Evolutionary conservation across 345 rosid genomes (phyloP), one percentile per base, ranked within the genome.

Genomic region (Murraya koenigii): DNA sequence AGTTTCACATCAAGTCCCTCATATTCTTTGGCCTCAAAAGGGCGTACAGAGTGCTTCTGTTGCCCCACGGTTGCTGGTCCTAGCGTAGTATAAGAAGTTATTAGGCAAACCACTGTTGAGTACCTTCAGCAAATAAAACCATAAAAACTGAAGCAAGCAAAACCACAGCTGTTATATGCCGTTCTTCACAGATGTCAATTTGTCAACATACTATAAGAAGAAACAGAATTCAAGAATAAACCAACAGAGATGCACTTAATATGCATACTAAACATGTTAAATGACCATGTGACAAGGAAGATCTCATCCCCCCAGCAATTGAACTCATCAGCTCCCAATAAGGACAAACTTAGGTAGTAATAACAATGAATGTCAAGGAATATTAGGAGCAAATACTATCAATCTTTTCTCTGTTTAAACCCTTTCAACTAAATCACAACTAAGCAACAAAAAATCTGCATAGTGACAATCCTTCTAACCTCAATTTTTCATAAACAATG

Each of bases 11-110:
- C 94, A 66, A 83, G 76, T 41, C 78, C 88, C 17, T 87, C 95
- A 80, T 89, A 91, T 68, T 80, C 22, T 75, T 79, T 87, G 68
- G 89, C 63, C 85, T 90, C 97, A 63, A 85, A 89, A 69, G 84
- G 72, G 71, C 80, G 78, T 28, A 87, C 82, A 78, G 77, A 66
- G 69, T 85, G 83, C 59, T 86, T 90, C 10, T 85, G 88, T 64
- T 84, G 90, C 79, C 83, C 86, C 75, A 82, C 77, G 59, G 88
- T 79, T 75, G 88, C 85, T 82, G 85, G 80, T 76, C 82, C 89
- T 81, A 69, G 66, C 28, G 49, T 63, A 74, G 80, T 60, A 82
- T 38, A 63, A 61, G 67, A 72, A 66, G 28, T 38, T 26, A 63
- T 71, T 68, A 75, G 23, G 35, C 28, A 65, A 41, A 66, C 30